A percentile compares a stretch with the other conserved stretches of the same genome.
Evolutionary conservation across 2,329 filamentous ascomycete species (phyloP).

Genomic region (Fusarium luffae): DNA sequence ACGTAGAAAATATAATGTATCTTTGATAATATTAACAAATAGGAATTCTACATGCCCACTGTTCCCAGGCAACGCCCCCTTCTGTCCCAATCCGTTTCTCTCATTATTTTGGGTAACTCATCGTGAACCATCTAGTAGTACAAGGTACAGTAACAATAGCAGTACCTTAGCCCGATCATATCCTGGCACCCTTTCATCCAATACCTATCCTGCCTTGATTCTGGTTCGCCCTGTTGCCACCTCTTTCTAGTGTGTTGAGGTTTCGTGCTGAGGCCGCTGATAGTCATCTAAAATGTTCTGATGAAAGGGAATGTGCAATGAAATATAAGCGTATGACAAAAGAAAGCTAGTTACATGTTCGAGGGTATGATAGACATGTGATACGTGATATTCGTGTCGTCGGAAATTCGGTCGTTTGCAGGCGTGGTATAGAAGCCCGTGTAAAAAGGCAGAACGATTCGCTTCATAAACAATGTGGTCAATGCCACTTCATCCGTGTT

Average conservation of each 20-base stretch:
- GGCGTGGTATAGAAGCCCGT: constrained; percentile 15
- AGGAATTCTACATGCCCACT: constrained; percentile 23
- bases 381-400: constrained; percentile 44
- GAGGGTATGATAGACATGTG: constrained; percentile 36
- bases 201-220: background rate
- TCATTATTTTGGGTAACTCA: constrained; percentile 32
- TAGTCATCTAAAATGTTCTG: constrained; percentile 22
- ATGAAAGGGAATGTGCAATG: background rate
- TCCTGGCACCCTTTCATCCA: background rate
- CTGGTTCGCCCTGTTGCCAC: background rate
- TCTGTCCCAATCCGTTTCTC: constrained; percentile 19
- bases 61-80: constrained; percentile 18
- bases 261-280: constrained; percentile 1
- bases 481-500: constrained; percentile 10
- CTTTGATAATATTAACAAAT: constrained; percentile 7
- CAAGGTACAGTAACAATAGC: constrained; percentile 14
- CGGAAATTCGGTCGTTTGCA: constrained; percentile 33
- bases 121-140: constrained; percentile 33
- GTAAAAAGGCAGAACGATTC: constrained; percentile 7
- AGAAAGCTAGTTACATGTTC: constrained; percentile 32
- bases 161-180: background rate
- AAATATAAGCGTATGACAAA: constrained; percentile 23
- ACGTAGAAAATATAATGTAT: background rate
- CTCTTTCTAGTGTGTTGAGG: constrained; percentile 1
- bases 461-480: constrained; percentile 24